These are phyloP conservation scores for Retiboletus flavoniger DNA, from an alignment of 1,284 basidiomycete genomes.

Conservation along the genomic window DNA sequence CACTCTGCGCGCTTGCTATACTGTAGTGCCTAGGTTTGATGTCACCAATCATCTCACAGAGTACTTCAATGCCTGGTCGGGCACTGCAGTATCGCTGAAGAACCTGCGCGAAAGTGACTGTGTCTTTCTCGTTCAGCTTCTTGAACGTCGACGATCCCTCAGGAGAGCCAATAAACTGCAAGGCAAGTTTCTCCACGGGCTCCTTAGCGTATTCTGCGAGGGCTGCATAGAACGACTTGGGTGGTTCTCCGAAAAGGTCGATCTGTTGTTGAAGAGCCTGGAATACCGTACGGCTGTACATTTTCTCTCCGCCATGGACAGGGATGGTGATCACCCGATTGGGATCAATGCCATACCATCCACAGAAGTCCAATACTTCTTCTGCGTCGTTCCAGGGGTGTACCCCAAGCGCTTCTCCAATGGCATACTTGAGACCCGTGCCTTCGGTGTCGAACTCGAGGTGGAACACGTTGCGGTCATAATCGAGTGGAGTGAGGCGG, in stretches of 20 bases:
- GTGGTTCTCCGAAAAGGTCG: conserved; percentile 94
- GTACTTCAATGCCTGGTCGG: conserved; percentile 72
- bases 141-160: conserved; percentile 94
- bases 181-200: conserved; percentile 75
- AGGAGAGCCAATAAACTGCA: conserved; percentile 91
- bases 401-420: conserved; percentile 95
- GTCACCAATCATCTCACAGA: conserved; percentile 89
- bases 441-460: conserved; percentile 92
- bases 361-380: conserved; percentile 88
- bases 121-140: conserved; percentile 93
- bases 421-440: conserved; percentile 92
- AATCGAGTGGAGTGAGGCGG: conserved; percentile 90
- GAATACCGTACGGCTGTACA: conserved; percentile 91
- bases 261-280: conserved; percentile 96
- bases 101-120: conserved; percentile 91
- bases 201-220: conserved; percentile 77
- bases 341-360: conserved; percentile 89
- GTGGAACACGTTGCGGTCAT: conserved; percentile 99
- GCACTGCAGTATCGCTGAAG: conserved; percentile 81
- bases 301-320: conserved; percentile 54
- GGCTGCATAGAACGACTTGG: conserved; percentile 93
- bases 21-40: conserved; percentile 98
- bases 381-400: conserved; percentile 96
- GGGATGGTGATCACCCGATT: conserved; percentile 83
- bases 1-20: conserved; percentile 93